Conservation (phyloP, 192 early-diverging fungal species). For the Funneliformis mosseae region DNA sequence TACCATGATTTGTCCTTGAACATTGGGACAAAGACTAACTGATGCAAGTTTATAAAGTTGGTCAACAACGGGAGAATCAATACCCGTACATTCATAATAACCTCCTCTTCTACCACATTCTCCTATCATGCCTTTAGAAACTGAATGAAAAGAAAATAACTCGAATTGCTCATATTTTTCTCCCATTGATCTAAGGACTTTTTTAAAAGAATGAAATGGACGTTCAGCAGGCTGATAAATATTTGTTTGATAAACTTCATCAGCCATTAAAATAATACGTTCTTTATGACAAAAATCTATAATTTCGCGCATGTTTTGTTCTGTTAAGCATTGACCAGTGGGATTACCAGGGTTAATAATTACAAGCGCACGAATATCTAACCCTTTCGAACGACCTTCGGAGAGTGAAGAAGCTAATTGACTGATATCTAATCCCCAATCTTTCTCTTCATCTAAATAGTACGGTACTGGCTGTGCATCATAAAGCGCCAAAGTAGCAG, state of each 20-base stretch:
- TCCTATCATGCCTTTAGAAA: constrained; percentile 98
- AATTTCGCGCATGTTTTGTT: constrained; percentile 87
- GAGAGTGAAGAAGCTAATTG: constrained; percentile 68
- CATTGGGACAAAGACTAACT: constrained; percentile 92
- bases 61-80: constrained; percentile 73
- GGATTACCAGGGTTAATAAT: constrained; percentile 99
- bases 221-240: constrained; percentile 76
- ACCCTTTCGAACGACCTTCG: constrained; percentile 66
- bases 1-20: constrained; percentile 93
- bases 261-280: constrained; percentile 84
- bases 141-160: constrained; percentile 94
- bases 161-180: constrained; percentile 72
- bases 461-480: constrained; percentile 90
- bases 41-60: constrained; percentile 95
- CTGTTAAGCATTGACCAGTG: constrained; percentile 85
- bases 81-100: constrained; percentile 92
- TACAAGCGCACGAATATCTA: constrained; percentile 91
- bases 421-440: constrained; percentile 75
- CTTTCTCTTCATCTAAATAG: constrained; percentile 83
- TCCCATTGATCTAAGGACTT: constrained; percentile 82
- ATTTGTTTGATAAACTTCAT: constrained; percentile 99
- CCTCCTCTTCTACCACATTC: constrained; percentile 98
- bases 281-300: constrained; percentile 86
- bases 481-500: constrained; percentile 84
- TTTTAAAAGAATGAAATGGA: constrained; percentile 97